Conservation (phyloP, 257 asterid genomes). For the Coffea canephora region DNA sequence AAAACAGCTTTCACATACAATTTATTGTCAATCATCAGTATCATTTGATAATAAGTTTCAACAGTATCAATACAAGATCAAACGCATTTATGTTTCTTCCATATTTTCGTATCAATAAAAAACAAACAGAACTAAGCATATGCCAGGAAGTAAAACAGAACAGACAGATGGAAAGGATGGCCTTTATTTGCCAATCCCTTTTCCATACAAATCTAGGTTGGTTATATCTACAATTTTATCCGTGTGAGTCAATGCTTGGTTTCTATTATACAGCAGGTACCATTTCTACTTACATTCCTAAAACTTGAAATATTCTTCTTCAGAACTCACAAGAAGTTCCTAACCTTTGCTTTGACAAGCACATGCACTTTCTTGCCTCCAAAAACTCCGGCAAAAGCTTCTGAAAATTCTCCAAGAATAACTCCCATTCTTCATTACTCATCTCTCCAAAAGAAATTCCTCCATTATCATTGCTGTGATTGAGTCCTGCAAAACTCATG, state of each 20-base stretch:
- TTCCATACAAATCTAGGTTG: slow-evolving; percentile 7
- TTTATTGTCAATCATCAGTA: not conserved
- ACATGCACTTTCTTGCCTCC: slow-evolving; percentile 64
- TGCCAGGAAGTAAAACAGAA: not conserved
- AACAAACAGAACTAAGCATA: not conserved
- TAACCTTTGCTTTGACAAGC: slow-evolving; percentile 70
- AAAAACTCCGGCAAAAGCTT: slow-evolving; percentile 59
- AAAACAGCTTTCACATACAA: not conserved
- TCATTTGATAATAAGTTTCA: not conserved
- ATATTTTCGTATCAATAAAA: not conserved
- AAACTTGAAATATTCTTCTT: slow-evolving; percentile 9
- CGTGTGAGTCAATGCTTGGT: not conserved
- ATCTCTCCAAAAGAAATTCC: slow-evolving; percentile 67
- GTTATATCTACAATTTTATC: not conserved
- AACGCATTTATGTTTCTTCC: not conserved
- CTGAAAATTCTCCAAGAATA: slow-evolving; percentile 58
- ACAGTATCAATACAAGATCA: slow-evolving; percentile 4
- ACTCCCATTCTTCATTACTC: slow-evolving; percentile 58
- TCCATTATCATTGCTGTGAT: slow-evolving; percentile 46
- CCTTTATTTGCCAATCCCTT: slow-evolving; percentile 16
- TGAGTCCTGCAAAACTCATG: slow-evolving; percentile 55
- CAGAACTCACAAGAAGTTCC: slow-evolving; percentile 86
- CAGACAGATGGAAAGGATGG: slow-evolving; percentile 24
- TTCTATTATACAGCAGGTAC: not conserved
- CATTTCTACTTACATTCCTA: not conserved